phyloP scores from a whole-genome alignment of 1,284 basidiomycete species.

The Anthracocystis walkeri region DNA sequence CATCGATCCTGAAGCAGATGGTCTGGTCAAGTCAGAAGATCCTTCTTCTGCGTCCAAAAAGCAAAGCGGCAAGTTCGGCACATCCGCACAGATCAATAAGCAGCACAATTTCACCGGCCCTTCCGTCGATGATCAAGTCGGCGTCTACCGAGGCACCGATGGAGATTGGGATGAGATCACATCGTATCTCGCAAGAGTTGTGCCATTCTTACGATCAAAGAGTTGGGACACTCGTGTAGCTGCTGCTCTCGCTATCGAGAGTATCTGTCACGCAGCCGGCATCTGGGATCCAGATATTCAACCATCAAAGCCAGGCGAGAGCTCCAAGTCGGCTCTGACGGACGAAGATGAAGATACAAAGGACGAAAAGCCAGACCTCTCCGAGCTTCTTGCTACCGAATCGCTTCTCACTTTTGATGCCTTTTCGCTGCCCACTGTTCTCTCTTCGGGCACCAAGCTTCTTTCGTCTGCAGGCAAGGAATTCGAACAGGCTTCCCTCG shows the following conservation, averaged over 20 bases:
- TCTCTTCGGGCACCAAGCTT: slow-evolving; percentile 80
- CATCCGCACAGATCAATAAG: slow-evolving; percentile 42
- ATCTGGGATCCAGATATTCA: slow-evolving; percentile 75
- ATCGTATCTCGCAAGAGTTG: slow-evolving; percentile 74
- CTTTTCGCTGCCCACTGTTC: slow-evolving; percentile 78
- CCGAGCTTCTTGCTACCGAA: slow-evolving; percentile 27
- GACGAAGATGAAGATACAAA: slow-evolving; percentile 25
- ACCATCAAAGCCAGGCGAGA: slow-evolving; percentile 41
- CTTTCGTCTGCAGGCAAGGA: slow-evolving; percentile 89
- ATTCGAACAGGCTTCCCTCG: slow-evolving; percentile 72
- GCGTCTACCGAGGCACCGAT: slow-evolving; percentile 72
- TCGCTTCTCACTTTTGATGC: slow-evolving; percentile 58
- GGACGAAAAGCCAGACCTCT: slow-evolving; percentile 32
- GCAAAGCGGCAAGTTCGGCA: slow-evolving; percentile 38
- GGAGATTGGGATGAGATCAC: slow-evolving; percentile 77
- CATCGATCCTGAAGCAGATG: slow-evolving; percentile 42
- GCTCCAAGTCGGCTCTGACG: slow-evolving; percentile 33
- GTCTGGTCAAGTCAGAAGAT: slow-evolving; percentile 39
- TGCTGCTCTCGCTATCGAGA: slow-evolving; percentile 84
- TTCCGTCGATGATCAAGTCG: slow-evolving; percentile 24
- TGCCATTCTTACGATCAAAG: slow-evolving; percentile 88
- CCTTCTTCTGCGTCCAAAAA: slow-evolving; percentile 14
- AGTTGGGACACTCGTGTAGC: slow-evolving; percentile 87
- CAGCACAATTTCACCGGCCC: slow-evolving; percentile 44
- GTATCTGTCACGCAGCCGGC: slow-evolving; percentile 85